Evolutionary conservation across 768 basidiomycete genomes (phyloP).

Genomic region (Megacollybia marginata): DNA sequence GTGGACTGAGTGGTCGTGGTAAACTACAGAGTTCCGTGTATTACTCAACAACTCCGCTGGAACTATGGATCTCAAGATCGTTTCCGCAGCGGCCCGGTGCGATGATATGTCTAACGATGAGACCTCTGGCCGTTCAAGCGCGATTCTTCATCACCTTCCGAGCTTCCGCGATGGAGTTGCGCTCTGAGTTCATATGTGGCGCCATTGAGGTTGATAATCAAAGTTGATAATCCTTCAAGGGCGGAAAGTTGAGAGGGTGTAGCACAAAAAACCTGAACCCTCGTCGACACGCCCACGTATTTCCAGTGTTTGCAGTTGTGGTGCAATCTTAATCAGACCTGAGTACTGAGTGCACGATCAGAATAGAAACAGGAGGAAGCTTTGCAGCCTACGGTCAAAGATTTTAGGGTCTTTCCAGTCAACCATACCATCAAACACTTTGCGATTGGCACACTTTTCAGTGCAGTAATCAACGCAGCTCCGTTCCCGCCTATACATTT

Average conservation of each 20-base stretch:
- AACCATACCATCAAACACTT: conserved; percentile 5
- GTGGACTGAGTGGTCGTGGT: too few species aligned
- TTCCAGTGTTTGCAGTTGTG: conserved; percentile 5
- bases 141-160: conserved; percentile 1
- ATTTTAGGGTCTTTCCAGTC: conserved; percentile 7
- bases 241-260: conserved; percentile 2
- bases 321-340: conserved; percentile 8
- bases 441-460: conserved; percentile 2
- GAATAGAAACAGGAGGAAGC: background rate
- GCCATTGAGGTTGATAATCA: conserved; percentile 6
- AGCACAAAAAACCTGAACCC: background rate
- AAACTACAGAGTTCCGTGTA: too few species aligned
- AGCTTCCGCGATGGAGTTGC: conserved; percentile 1
- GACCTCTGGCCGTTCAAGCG: background rate
- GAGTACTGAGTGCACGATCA: background rate
- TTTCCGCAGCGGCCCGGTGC: background rate
- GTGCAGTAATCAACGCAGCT: conserved; percentile 1
- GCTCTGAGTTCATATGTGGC: conserved; percentile 1
- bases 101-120: background rate
- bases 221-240: conserved; percentile 1
- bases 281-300: conserved; percentile 5
- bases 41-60: background rate
- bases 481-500: conserved; percentile 5
- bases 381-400: background rate
- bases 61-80: background rate